Evolutionary conservation across 805 yeast species (phyloP), one percentile per base, ranked within the genome.

Genomic region (Blastobotrys parvus): DNA sequence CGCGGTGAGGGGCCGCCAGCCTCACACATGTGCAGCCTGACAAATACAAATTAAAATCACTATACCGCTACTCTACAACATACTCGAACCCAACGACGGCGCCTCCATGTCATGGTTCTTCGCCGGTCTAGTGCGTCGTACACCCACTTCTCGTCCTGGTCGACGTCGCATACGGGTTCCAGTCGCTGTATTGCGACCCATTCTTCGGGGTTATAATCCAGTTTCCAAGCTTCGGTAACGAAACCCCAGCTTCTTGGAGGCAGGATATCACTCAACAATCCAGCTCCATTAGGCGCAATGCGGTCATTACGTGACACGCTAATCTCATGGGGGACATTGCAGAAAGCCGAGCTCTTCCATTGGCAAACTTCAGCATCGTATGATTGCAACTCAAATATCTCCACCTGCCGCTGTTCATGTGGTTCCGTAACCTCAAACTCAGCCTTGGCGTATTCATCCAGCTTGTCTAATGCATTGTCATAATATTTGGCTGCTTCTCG

Each of bases 81-180:
- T 7, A 25, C 11, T 4, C 60, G 44, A 7, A 35, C 35, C 60
- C 60, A 56, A 13, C 60, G 25, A 32, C 60, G 37, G 10, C 59
- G 41, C 33, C 60, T 39, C 43, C 46, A 44, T 8, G 29, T 25
- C 29, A 25, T 25, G 11, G 10, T 25, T 7, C 3, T 42, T 44
- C 39, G 50, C 43, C 54, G 58, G 17, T 44, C 52, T n/a, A 58
- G 57, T 31, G 60, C 56, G 59, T 86, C 95, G 58, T 86, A 86
- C 16, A 84, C 90, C 95, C 95, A 86, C 60, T 86, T 86, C 33
- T 82, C 83, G 44, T 78, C 88, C 22, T 74, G 66, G 61, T 86
- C 94, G 17, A 83, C 68, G 17, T 68, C 70, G 13, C 81, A 77
- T 36, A 75, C 61, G 44, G 74, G 80, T 11, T 81, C 62, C 40